phyloP scores from a whole-genome alignment of 768 basidiomycete genomes.

The Pulveroboletus sp. region DNA sequence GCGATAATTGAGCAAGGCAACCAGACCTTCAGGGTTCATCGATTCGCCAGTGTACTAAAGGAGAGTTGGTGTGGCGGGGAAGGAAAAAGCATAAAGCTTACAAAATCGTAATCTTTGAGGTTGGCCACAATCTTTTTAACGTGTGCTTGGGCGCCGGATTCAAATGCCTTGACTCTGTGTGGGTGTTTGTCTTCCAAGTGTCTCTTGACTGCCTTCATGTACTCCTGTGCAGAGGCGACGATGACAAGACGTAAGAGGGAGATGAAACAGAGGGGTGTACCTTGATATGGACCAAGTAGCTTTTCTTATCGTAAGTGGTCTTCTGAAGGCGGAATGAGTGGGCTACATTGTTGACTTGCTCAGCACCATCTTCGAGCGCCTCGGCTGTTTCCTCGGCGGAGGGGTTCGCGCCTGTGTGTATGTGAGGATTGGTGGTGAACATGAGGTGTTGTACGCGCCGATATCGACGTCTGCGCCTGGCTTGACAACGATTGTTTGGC shows the following conservation, averaged over 20 bases:
- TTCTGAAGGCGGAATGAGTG: constrained; percentile 86
- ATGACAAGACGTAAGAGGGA: not conserved
- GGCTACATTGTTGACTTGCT: constrained; percentile 83
- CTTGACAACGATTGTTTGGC: constrained; percentile 65
- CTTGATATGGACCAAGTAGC: constrained; percentile 81
- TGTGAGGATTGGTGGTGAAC: constrained; percentile 7
- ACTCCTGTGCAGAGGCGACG: constrained; percentile 48
- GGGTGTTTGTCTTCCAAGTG: constrained; percentile 55
- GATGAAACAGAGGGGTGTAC: constrained; percentile 22
- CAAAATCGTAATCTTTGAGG: constrained; percentile 95
- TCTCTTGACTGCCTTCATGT: constrained; percentile 90
- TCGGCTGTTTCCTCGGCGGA: constrained; percentile 88
- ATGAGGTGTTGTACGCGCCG: constrained; percentile 44
- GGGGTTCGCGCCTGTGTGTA: constrained; percentile 76
- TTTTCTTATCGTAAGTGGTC: constrained; percentile 88
- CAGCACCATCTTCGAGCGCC: constrained; percentile 72
- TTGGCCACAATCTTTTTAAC: constrained; percentile 88
- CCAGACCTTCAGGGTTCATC: constrained; percentile 91
- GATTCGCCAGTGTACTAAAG: constrained; percentile 64
- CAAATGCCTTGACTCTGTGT: constrained; percentile 69
- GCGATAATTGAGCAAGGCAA: constrained; percentile 93
- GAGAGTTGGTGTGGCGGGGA: not conserved
- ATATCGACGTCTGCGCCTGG: constrained; percentile 83
- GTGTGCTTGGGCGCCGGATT: constrained; percentile 71
- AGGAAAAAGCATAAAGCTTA: constrained; percentile 34